A percentile compares a stretch with the other conserved stretches of the same genome.
These are phyloP conservation scores for Phallus indusiatus DNA, from an alignment of 768 basidiomycete genomes.

Conservation along the genomic window DNA sequence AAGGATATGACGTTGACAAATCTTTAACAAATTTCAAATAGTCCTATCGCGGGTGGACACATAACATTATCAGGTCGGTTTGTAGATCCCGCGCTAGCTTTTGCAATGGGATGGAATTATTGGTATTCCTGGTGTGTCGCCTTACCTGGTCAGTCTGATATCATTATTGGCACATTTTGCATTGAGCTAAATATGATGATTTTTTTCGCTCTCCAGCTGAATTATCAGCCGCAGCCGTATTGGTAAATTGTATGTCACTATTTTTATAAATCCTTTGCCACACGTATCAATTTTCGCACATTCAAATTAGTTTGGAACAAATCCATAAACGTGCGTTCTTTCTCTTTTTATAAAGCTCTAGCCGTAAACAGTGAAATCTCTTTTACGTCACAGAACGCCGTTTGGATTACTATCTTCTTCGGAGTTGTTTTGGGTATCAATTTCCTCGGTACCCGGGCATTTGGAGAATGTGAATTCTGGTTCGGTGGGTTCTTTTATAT, in stretches of 20 bases:
- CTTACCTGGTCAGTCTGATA: slow-evolving; percentile 1
- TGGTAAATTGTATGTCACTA: slow-evolving; percentile 42
- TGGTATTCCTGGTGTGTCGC: slow-evolving; percentile 22
- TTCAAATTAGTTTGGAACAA: slow-evolving; percentile 41
- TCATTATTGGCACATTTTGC: slow-evolving; percentile 22
- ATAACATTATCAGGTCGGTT: slow-evolving; percentile 42
- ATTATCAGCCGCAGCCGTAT: slow-evolving; percentile 62
- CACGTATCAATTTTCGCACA: neutral
- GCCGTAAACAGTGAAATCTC: no score
- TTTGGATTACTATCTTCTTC: slow-evolving; percentile 27
- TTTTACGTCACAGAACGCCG: slow-evolving; percentile 15
- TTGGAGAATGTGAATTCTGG: slow-evolving; percentile 48
- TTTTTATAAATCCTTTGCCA: neutral
- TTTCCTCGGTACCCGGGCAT: slow-evolving; percentile 28
- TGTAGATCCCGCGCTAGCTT: slow-evolving; percentile 39
- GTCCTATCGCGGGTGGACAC: slow-evolving; percentile 26
- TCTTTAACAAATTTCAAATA: slow-evolving; percentile 15
- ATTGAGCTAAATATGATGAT: slow-evolving; percentile 34
- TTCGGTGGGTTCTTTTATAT: slow-evolving; percentile 32
- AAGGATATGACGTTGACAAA: neutral
- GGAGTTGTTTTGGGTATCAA: slow-evolving; percentile 26
- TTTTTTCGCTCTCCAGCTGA: slow-evolving; percentile 63
- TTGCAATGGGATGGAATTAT: slow-evolving; percentile 25
- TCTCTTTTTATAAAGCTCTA: neutral
- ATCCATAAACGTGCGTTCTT: slow-evolving; percentile 7